These are phyloP conservation scores for Prinsepia uniflora DNA, from an alignment of 306 rosid species.

Conservation along the genomic window DNA sequence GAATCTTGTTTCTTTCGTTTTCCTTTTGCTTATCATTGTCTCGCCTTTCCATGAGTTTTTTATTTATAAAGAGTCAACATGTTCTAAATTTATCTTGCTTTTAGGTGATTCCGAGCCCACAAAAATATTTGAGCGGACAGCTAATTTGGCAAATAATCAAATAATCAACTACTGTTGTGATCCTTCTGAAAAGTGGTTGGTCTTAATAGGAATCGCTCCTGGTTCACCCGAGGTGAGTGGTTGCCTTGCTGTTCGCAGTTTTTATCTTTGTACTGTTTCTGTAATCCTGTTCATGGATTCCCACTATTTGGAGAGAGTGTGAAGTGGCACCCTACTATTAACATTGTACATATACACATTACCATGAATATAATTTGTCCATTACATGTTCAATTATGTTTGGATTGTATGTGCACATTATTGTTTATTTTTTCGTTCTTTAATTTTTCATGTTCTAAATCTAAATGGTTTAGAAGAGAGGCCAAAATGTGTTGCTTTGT, in stretches of 20 bases:
- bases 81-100: not conserved
- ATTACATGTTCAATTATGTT: not conserved
- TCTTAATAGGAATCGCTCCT: slow-evolving; percentile 76
- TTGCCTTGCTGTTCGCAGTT: slow-evolving; percentile 18
- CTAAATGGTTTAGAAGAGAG: not conserved
- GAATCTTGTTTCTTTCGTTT: slow-evolving; percentile 6
- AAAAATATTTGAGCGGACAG: slow-evolving; percentile 70
- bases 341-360: not conserved
- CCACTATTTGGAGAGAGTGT: not conserved
- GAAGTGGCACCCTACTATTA: not conserved
- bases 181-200: slow-evolving; percentile 74
- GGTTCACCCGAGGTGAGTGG: slow-evolving; percentile 65
- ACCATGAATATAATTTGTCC: not conserved
- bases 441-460: not conserved
- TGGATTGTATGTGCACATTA: not conserved
- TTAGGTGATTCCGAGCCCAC: slow-evolving; percentile 68
- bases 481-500: not conserved
- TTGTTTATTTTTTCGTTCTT: not conserved
- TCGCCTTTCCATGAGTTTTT: not conserved
- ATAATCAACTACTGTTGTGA: slow-evolving; percentile 79
- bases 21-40: not conserved
- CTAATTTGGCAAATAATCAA: slow-evolving; percentile 69
- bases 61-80: not conserved
- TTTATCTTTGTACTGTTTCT: not conserved
- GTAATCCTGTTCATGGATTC: not conserved